Evolutionary conservation across 1,284 basidiomycete species (phyloP), one percentile per base, ranked within the genome.

Genomic region (Pseudozyma hubeiensis): DNA sequence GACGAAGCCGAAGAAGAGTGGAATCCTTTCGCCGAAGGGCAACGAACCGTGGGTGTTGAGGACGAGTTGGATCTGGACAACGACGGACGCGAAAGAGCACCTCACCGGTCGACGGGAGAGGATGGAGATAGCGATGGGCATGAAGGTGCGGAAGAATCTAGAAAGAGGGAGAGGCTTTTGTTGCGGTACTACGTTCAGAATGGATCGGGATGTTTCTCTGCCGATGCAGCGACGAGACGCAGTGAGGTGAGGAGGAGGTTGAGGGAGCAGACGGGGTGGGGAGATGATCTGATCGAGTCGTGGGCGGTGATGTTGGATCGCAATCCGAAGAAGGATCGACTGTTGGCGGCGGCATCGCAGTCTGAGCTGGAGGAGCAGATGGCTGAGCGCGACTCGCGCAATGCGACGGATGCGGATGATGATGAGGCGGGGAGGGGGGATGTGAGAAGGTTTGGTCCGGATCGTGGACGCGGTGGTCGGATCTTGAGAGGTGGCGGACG

Each of bases 241-340:
- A 66, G 58, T 33, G 51, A 58, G 11, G 35, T 16, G 1, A 45
- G 76, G 19, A 33, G 55, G 44, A 30, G 34, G 35, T 52, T 78
- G 35, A 62, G 53, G 33, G 43, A 50, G 33, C 35, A 62, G 39
- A 68, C 54, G 7, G 66, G 69, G 7, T 78, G 64, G 73, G 72
- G 69, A 35, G 76, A 78, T 31, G 65, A 62, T 24, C 53, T 80
- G 46, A 61, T 80, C 54, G 78, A 80, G 52, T 77, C 76, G 30
- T 80, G 78, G 78, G 78, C 64, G 7, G 64, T 67, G 9, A 78
- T 78, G 76, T 65, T 80, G 34, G 70, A 77, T 35, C 57, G 76
- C 33, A 80, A 78, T 53, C 77, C 77, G 8, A 48, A 47, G n/a
- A 77, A 75, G 35, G 77, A 78, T 34, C 56, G 62, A 17, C 43